Conservation (phyloP, 331 rosid species). For the Malus hybrid region DNA sequence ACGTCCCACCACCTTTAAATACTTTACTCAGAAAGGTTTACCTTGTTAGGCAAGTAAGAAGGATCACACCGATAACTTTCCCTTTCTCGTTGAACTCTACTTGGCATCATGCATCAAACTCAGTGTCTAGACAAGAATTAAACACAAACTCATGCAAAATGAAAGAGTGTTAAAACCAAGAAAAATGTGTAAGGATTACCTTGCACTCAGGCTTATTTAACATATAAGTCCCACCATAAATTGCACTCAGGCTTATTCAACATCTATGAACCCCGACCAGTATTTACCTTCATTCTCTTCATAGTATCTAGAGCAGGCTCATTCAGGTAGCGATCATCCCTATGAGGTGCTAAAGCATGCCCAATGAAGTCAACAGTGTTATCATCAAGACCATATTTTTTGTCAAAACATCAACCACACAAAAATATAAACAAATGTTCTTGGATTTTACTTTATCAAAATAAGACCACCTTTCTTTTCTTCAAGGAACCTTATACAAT, state of each 20-base stretch:
- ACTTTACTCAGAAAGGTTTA: conserved; percentile 8
- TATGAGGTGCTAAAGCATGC: conserved; percentile 77
- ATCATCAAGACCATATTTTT: conserved; percentile 80
- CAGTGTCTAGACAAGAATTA: not conserved
- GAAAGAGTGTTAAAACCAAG: not conserved
- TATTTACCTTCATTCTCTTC: conserved; percentile 69
- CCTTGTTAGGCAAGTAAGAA: conserved; percentile 88
- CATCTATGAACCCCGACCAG: conserved; percentile 8
- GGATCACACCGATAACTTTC: conserved; percentile 85
- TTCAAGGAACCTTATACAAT: not conserved
- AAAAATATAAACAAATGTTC: not conserved
- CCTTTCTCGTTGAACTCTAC: conserved; percentile 90
- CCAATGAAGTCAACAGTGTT: conserved; percentile 80
- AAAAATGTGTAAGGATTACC: conserved; percentile 31
- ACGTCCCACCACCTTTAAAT: not conserved
- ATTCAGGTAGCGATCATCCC: conserved; percentile 65
- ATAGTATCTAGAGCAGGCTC: conserved; percentile 86
- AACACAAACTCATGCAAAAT: not conserved
- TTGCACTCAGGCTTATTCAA: conserved; percentile 66
- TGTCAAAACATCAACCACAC: conserved; percentile 23
- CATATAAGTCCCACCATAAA: conserved; percentile 98
- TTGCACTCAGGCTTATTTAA: conserved; percentile 96
- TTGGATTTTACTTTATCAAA: not conserved
- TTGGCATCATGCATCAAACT: conserved; percentile 38
- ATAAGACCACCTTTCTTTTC: not conserved